Evolutionary conservation across 2,329 filamentous ascomycete species (phyloP).

Genomic region (Claviceps sp.): DNA sequence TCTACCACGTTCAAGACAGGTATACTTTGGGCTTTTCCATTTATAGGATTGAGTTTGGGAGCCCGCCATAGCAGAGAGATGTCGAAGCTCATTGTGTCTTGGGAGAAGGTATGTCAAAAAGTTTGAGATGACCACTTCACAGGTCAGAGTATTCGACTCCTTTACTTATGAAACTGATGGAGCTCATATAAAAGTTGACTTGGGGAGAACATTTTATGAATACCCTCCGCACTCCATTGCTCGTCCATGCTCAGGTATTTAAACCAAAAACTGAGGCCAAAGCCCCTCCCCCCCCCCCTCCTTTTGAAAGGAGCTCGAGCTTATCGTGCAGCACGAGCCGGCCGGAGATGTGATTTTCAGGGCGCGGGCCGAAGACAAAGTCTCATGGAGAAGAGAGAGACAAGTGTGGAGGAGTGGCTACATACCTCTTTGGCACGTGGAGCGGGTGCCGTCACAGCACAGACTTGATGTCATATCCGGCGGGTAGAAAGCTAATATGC

Average conservation of each 20-base stretch:
- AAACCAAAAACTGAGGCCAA: neutral
- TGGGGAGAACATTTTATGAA: too few relatives aligned
- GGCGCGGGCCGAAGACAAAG: neutral
- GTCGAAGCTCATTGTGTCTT: conserved; percentile 15
- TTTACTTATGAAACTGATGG: neutral
- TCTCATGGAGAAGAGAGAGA: neutral
- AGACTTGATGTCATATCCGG: neutral
- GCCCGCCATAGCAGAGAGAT: conserved; percentile 18
- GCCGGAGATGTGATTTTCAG: neutral
- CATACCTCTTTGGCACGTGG: neutral
- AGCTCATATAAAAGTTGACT: neutral
- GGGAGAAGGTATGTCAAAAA: neutral
- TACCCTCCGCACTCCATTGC: neutral
- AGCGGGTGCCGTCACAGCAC: neutral
- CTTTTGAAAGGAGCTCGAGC: neutral
- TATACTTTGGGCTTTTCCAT: conserved; percentile 67
- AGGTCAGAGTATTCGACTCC: neutral
- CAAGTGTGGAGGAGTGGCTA: neutral
- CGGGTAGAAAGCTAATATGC: neutral
- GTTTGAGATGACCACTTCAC: neutral
- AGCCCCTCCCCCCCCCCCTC: neutral
- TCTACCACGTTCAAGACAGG: conserved; percentile 67
- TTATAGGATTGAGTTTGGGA: conserved; percentile 73
- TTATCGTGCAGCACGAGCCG: conserved; percentile 1
- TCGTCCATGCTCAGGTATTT: neutral